Percentiles rank a stretch among this genome's conserved stretches.
Evolutionary conservation across 1,284 basidiomycete species (phyloP).

Genomic region (Ustilago nuda): DNA sequence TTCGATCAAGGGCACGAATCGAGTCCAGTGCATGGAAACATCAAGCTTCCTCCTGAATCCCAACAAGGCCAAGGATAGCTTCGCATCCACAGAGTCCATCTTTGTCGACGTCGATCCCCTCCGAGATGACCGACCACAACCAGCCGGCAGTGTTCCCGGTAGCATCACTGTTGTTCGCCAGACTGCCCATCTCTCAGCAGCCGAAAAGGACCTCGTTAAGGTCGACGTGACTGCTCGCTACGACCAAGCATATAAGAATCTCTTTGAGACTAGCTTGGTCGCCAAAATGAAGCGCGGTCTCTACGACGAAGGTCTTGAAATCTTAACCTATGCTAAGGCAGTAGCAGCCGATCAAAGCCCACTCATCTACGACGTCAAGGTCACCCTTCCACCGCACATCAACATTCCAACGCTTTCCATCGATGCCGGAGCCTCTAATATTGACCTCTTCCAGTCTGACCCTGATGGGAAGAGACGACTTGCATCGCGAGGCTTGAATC

Average conservation of each 20-base stretch:
- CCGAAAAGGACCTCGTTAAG: slow-evolving; percentile 45
- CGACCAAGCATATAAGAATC: slow-evolving; percentile 48
- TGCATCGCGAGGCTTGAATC: neutral
- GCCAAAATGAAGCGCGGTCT: slow-evolving; percentile 56
- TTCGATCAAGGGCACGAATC: slow-evolving; percentile 38
- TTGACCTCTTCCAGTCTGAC: slow-evolving; percentile 36
- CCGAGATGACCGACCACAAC: slow-evolving; percentile 34
- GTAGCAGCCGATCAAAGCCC: slow-evolving; percentile 37
- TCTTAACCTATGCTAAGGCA: slow-evolving; percentile 54
- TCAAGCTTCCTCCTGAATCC: slow-evolving; percentile 46
- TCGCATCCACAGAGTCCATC: slow-evolving; percentile 50
- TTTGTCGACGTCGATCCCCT: slow-evolving; percentile 51
- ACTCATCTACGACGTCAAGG: slow-evolving; percentile 54
- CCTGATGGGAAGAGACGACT: slow-evolving; percentile 1
- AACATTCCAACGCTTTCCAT: slow-evolving; percentile 47
- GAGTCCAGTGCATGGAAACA: slow-evolving; percentile 43
- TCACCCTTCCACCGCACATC: slow-evolving; percentile 51
- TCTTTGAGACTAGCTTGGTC: slow-evolving; percentile 51
- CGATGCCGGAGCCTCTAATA: slow-evolving; percentile 46
- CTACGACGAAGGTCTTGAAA: slow-evolving; percentile 55
- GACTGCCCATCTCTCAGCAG: slow-evolving; percentile 20
- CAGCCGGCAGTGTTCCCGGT: slow-evolving; percentile 45
- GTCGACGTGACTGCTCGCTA: slow-evolving; percentile 58
- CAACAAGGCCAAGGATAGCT: slow-evolving; percentile 48
- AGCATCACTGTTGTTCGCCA: slow-evolving; percentile 40